A percentile compares a stretch with the other conserved stretches of the same genome.
Conservation (phyloP, 345 rosid genomes). For the Draba incana region DNA sequence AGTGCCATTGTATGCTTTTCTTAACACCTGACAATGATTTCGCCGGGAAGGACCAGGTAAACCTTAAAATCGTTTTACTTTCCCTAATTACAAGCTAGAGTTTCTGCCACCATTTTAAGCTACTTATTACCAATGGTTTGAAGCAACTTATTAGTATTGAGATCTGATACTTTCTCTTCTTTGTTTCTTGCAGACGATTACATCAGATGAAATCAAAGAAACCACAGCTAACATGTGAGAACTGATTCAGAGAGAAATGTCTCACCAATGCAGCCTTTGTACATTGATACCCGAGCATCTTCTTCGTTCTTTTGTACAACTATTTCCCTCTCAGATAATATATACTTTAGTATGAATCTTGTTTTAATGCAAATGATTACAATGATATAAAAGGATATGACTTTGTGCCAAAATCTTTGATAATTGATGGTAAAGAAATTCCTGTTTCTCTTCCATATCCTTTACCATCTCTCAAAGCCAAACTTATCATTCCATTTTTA, state of each 20-base stretch:
- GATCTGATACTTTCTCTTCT: conserved; percentile 2
- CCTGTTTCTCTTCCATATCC: neutral
- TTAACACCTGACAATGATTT: conserved; percentile 96
- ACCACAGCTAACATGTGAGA: conserved; percentile 64
- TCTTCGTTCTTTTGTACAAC: conserved; percentile 37
- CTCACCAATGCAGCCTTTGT: conserved; percentile 31
- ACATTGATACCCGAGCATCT: conserved; percentile 34
- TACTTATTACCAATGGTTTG: neutral
- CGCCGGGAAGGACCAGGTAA: conserved; percentile 92
- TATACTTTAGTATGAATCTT: conserved; percentile 23
- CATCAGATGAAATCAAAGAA: conserved; percentile 80
- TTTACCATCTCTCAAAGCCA: neutral
- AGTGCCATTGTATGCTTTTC: conserved; percentile 99
- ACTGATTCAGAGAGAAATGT: conserved; percentile 18
- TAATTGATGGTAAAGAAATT: no score
- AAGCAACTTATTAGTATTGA: conserved; percentile 6
- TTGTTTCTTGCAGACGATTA: conserved; percentile 58
- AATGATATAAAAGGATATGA: conserved; percentile 23
- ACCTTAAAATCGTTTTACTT: conserved; percentile 1
- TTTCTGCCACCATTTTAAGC: neutral
- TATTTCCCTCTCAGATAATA: conserved; percentile 19
- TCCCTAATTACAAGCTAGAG: neutral
- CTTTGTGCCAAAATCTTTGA: conserved; percentile 4
- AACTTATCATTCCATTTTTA: neutral
- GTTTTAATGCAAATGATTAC: conserved; percentile 8